Evolutionary conservation across 768 basidiomycete genomes (phyloP), one percentile per base, ranked within the genome.

Genomic region (Mycena olivaceomarginata): DNA sequence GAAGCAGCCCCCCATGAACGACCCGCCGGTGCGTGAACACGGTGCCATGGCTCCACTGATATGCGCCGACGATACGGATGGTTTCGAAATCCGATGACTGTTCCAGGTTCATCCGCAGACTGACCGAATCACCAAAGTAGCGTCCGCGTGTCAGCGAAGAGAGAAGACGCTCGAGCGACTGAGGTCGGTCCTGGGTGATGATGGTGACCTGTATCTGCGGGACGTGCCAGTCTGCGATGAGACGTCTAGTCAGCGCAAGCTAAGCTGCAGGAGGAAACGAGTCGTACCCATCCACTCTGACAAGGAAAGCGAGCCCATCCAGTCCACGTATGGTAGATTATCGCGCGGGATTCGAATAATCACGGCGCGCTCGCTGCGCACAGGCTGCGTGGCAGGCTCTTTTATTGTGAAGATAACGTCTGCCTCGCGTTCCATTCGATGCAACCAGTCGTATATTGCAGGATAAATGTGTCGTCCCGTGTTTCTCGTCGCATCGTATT

Each of bases 171-270:
- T 80, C 81, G 2, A 97, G 90, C 2, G 97, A 97, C 31, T 85
- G 82, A 11, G 96, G 93, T 43, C 96, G 90, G 80, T 94, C 89
- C 79, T 96, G 93, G 0, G 96, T 97, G 71, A 97, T 94, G 51
- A 97, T 89, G 68, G 90, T 92, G 57, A 97, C 85, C 37, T 94
- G 94, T 43, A 97, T 85, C 43, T 85, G 88, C 12, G 95, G 95
- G 2, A 84, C 82, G 77, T 96, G 89, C 95, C 96, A 97, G 81
- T 93, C 96, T 97, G 63, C 45, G 57, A 73, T 53, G 25, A 13
- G 85, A 79, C 46, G 77, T 77, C 41, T 39, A 76, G 59, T 68
- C 40, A 70, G 43, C 31, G 80, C 68, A 74, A 78, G 12, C 64
- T 70, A 77, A 71, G 77, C 18, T 75, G 46, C 37, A 81, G 46